Base-by-base conservation (phyloP, 768 basidiomycete species). In the Mycena maculata region DNA sequence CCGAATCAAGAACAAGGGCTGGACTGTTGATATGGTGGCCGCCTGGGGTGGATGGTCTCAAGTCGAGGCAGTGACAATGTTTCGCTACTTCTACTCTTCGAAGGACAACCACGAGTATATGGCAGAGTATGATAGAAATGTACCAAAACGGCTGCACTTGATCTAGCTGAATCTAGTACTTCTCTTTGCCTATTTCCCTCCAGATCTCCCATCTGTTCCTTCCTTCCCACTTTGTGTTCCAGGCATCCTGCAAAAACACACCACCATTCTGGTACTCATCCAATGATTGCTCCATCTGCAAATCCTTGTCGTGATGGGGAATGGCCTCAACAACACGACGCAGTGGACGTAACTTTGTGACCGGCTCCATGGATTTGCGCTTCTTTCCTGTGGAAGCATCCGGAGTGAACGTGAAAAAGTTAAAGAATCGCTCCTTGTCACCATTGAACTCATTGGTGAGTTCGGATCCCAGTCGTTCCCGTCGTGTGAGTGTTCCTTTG, bases 21-120 rank as follows among this genome's bases (percentile, higher is more conserved):
- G 68, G 54, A 20, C 67, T 18, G 55, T 65, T 33, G 63, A 49
- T 28, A 70, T 67, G 69, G 63, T 71, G 39, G 71, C 72, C 20
- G 64, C 64, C 10, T 74, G 71, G 73, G 71, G 71, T 36, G 71
- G 73, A 2, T 74, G 73, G 73, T 74, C 70, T 16, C 66, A n/a
- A n/a, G n/a, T n/a, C n/a, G 71, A 72, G 63, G 71, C 72, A 33
- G 25, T 65, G 10, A 70, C 69, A 22, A 68, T 71, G 70, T 71
- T 65, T 42, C 68, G 68, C 33, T 71, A 71, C 68, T n/a, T n/a
- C n/a, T n/a, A n/a, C n/a, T n/a, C n/a, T n/a, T n/a, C n/a, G n/a
- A n/a, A n/a, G n/a, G n/a, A n/a, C n/a, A n/a, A n/a, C n/a, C n/a
- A n/a, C n/a, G n/a, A n/a, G n/a, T n/a, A n/a, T n/a, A n/a, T n/a